Conservation (phyloP, 1,139 yeast species). For the Arxiozyma slooffiae region DNA sequence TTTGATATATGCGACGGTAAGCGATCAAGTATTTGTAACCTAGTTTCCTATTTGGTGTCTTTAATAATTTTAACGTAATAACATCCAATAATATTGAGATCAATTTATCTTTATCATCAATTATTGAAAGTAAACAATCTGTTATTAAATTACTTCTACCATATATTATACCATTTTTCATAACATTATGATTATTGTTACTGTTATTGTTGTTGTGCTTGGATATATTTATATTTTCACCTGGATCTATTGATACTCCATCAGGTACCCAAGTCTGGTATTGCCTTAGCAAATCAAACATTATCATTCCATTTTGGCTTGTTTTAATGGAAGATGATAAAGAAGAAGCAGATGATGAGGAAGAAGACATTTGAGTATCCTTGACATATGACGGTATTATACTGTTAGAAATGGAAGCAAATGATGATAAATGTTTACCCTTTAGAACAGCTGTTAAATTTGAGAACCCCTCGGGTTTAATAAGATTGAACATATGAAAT, state of each 20-base stretch:
- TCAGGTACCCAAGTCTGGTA: slow-evolving; percentile 3
- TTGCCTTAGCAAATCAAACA: neutral
- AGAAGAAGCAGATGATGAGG: neutral
- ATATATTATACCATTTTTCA: neutral
- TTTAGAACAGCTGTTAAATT: slow-evolving; percentile 7
- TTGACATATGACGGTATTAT: neutral
- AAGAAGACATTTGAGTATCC: no score
- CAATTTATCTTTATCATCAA: neutral
- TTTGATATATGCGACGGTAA: neutral
- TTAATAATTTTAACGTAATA: neutral
- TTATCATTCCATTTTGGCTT: neutral
- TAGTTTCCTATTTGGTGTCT: neutral
- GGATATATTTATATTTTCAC: neutral
- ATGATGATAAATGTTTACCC: neutral
- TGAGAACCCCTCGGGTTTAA: slow-evolving; percentile 4
- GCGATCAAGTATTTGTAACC: neutral
- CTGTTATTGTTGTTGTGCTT: neutral
- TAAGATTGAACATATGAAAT: slow-evolving; percentile 4
- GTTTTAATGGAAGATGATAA: neutral
- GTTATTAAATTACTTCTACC: slow-evolving; percentile 1
- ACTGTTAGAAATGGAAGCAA: neutral
- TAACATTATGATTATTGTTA: neutral
- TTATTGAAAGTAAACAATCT: slow-evolving; percentile 1
- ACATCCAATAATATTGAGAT: neutral
- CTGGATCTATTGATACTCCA: neutral